These are phyloP conservation scores for Coemansia aciculifera DNA, from an alignment of 192 early-diverging fungal genomes.

Conservation along the genomic window DNA sequence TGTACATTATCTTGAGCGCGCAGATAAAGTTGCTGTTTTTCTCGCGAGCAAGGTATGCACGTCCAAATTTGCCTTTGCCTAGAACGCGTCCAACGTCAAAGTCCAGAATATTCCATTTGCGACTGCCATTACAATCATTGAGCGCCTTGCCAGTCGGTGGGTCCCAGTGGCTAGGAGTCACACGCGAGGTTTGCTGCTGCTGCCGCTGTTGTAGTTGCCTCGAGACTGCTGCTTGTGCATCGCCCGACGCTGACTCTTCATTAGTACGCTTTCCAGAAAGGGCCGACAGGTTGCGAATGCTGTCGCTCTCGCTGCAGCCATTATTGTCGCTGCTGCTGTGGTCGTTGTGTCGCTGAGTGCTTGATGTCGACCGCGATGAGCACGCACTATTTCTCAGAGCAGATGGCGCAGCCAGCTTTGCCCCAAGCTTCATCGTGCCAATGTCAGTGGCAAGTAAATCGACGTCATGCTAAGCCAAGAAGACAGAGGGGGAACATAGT, in stretches of 20 bases:
- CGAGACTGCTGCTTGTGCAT: neutral
- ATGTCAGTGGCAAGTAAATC: constrained; percentile 29
- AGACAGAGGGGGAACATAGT: neutral
- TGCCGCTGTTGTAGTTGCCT: neutral
- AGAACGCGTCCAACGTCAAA: constrained; percentile 89
- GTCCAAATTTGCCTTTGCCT: constrained; percentile 96
- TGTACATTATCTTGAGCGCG: constrained; percentile 90
- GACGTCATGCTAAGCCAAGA: constrained; percentile 23
- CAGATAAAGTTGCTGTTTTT: constrained; percentile 83
- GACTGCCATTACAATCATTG: neutral
- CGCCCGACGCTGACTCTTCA: neutral
- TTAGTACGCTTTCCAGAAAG: neutral
- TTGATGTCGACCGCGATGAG: constrained; percentile 7
- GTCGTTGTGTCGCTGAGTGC: constrained; percentile 15
- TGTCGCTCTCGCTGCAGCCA: constrained; percentile 6
- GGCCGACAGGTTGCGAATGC: neutral
- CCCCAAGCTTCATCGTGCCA: constrained; percentile 32
- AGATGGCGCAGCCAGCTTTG: constrained; percentile 4
- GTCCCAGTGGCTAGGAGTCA: neutral
- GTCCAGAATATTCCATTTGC: constrained; percentile 67
- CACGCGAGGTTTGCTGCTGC: neutral
- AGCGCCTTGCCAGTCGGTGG: neutral
- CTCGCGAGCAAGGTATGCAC: constrained; percentile 90
- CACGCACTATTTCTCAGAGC: neutral
- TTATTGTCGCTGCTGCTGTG: constrained; percentile 1